Conservation (phyloP, 192 early-diverging fungal species). For the Tieghemiomyces parasiticus region DNA sequence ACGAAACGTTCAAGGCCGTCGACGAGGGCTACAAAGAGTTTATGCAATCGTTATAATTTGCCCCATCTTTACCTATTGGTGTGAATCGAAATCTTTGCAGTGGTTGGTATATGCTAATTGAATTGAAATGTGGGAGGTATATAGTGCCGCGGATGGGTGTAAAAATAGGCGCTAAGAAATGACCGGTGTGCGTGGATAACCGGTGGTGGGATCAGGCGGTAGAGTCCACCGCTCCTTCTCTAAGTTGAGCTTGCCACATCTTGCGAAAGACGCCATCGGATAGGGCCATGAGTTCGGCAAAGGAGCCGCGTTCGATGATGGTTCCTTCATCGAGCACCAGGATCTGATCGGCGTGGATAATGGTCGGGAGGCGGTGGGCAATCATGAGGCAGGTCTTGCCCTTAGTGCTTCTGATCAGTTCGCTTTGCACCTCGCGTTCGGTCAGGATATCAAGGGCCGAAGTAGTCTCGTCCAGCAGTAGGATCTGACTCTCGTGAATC, state of each 20-base stretch:
- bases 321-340: conserved; percentile 68
- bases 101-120: too few relatives aligned
- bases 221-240: too few relatives aligned
- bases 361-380: conserved; percentile 73
- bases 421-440: conserved; percentile 79
- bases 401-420: conserved; percentile 50
- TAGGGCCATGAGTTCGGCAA: conserved; percentile 48
- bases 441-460: conserved; percentile 73
- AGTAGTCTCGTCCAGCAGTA: conserved; percentile 89
- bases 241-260: conserved; percentile 4
- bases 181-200: too few relatives aligned
- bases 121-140: too few relatives aligned
- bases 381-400: conserved; percentile 80
- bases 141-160: too few relatives aligned
- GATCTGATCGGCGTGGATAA: conserved; percentile 73
- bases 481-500: conserved; percentile 73
- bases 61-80: too few relatives aligned
- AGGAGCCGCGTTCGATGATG: conserved; percentile 74
- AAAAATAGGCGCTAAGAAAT: too few relatives aligned
- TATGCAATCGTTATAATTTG: conserved; percentile 29
- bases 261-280: neutral
- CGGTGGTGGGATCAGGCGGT: too few relatives aligned
- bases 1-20: conserved; percentile 56
- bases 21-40: conserved; percentile 63
- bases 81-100: too few relatives aligned